Evolutionary conservation across 345 rosid genomes (phyloP), one percentile per base, ranked within the genome.

Genomic region (Eucalyptus cladocalyx): DNA sequence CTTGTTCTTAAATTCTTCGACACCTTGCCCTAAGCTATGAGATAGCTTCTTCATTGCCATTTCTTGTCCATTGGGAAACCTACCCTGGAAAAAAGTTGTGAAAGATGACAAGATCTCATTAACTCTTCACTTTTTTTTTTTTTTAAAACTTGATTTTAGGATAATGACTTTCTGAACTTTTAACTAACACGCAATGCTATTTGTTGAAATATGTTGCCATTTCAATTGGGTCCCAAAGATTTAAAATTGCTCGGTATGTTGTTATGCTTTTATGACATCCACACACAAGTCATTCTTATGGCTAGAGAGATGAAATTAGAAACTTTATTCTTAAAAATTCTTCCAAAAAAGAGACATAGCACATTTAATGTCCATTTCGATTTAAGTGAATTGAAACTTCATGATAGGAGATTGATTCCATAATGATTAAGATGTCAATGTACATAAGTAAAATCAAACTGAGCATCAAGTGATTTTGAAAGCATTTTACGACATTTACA

Each of bases 1-100:
- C 76, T 93, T 91, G 24, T 94, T 93, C 51, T 58, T 92, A 53
- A 93, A 94, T 90, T 94, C 95, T 43, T 4, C 1, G 2, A 90
- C 90, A 86, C 94, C 94, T 90, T 92, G 92, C 42, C 72, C 67
- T 24, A 91, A 91, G 50, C 53, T 53, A 14, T 9, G 80, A 11
- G 92, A 90, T 8, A 93, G 80, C 86, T 93, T 93, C 42, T 94
- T 94, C 45, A 92, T 90, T n/a, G 69, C 69, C 2, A 62, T 62
- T 62, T 28, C 43, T 3, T 58, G 5, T 93, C 94, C 93, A 45
- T 90, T 94, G 91, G 91, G 90, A 91, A 93, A 50, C 93, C 96
- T 53, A 62, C 69, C 69, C 69, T 28, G 21, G 32, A 60, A 60
- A 60, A 60, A 28, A 60, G 7, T 60, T 28, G 32, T 28, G 32